Conservation (phyloP, 169 alveolate species). For the Hepatocystis sp. region DNA sequence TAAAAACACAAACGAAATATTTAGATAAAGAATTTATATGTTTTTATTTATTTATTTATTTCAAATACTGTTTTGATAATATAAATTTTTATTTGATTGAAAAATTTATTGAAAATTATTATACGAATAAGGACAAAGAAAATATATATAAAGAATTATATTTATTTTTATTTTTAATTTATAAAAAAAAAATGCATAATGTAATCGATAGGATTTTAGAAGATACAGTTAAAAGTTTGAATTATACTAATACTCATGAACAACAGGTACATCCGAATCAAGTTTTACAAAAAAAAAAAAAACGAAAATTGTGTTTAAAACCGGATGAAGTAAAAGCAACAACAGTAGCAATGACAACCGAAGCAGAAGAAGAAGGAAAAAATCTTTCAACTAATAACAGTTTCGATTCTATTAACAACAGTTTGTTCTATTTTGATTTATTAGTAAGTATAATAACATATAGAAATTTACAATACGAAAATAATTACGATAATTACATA, state of each 20-base stretch:
- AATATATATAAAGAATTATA: conserved; percentile 52
- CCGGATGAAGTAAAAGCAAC: too few relatives aligned
- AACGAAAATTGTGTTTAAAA: background rate
- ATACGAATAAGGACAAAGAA: conserved; percentile 45
- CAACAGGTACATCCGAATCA: background rate
- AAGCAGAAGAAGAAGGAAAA: conserved; percentile 25
- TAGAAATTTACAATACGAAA: conserved; percentile 51
- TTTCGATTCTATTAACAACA: too few relatives aligned
- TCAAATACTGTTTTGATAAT: conserved; percentile 44
- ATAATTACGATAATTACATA: conserved; percentile 58
- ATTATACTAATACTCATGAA: background rate
- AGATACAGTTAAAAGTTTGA: conserved; percentile 30
- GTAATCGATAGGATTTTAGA: conserved; percentile 47
- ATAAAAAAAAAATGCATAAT: conserved; percentile 60
- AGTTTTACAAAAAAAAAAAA: background rate
- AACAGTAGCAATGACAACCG: too few relatives aligned
- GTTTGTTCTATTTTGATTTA: conserved; percentile 42
- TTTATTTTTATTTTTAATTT: conserved; percentile 61
- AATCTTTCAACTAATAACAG: conserved; percentile 6
- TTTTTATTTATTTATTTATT: conserved; percentile 47
- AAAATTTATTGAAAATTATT: conserved; percentile 67
- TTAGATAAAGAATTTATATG: conserved; percentile 37
- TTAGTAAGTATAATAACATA: conserved; percentile 46
- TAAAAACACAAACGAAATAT: too few relatives aligned
- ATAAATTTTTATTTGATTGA: conserved; percentile 72